Evolutionary conservation across 148 eudicot genomes (phyloP), one percentile per base, ranked within the genome.

Genomic region (Pouteria glomerata): DNA sequence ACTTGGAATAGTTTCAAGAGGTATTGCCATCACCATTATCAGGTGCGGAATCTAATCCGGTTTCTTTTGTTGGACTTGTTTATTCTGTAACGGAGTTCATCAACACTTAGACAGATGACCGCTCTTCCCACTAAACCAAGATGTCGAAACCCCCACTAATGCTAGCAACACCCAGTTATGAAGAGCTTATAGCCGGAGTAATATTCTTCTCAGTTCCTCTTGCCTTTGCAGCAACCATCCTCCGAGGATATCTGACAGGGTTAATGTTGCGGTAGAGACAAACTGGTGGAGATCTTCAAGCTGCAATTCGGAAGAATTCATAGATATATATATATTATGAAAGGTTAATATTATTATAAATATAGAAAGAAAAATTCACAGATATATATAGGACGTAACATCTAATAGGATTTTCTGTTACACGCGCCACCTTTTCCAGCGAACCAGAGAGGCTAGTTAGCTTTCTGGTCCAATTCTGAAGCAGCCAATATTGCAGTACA

Each of bases 111-210:
- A 91, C 97, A 86, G 86, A 91, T 91, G 5, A 94, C 90, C 59
- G 96, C 98, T 78, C 97, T 82, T 50, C 98, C 97, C 37, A 94
- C 98, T 18, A 91, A 91, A 18, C 98, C 97, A 68, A 94, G 86
- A 84, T 94, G 82, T 23, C 93, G 6, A 77, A 68, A 76, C 71
- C 74, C 29, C 82, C 83, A 52, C 76, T 72, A 68, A 71, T 74
- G 63, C 74, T 77, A 21, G 74, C 84, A 48, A 59, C 55, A 66
- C 81, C 96, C 47, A 86, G 50, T 73, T 83, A 79, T 12, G 89
- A 89, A 35, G 92, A 84, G 76, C 86, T 84, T 70, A 74, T 77
- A 47, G 73, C 80, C 12, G 74, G 76, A 23, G 75, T 66, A 67
- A 80, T 66, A 53, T 51, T 75, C 45, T 83, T 82, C 30, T 83